These are phyloP conservation scores for Trichoderma sp. DNA, from an alignment of 2,329 filamentous ascomycete genomes.

Conservation along the genomic window DNA sequence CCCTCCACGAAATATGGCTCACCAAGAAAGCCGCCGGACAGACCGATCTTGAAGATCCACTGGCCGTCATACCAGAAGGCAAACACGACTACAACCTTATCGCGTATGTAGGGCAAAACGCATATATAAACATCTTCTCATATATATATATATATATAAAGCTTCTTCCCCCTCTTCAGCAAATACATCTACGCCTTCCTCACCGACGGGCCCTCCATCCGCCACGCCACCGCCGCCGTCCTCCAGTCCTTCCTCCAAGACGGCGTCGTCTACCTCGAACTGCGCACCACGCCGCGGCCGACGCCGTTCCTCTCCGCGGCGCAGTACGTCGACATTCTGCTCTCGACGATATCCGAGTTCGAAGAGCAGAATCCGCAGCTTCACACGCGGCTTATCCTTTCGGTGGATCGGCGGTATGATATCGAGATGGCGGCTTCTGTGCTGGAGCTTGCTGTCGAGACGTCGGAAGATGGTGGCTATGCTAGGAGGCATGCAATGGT, in stretches of 20 bases:
- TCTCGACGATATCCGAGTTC: conserved; percentile 61
- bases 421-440: conserved; percentile 61
- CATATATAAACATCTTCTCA: background rate
- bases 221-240: conserved; percentile 65
- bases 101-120: conserved; percentile 48
- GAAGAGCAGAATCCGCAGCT: conserved; percentile 48
- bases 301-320: conserved; percentile 60
- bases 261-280: conserved; percentile 75
- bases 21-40: conserved; percentile 55
- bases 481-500: conserved; percentile 48
- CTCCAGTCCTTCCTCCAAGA: conserved; percentile 67
- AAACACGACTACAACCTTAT: conserved; percentile 71
- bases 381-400: conserved; percentile 69
- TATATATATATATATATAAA: conserved; percentile 34
- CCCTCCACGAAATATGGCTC: conserved; percentile 74
- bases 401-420: conserved; percentile 68
- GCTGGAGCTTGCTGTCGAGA: conserved; percentile 61
- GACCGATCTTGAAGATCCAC: conserved; percentile 65
- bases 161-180: conserved; percentile 78
- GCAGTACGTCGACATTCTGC: conserved; percentile 66
- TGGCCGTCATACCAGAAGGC: conserved; percentile 67
- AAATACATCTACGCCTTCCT: conserved; percentile 78
- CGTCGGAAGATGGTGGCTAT: background rate
- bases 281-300: conserved; percentile 75
- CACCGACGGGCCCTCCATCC: conserved; percentile 61